phyloP scores from a whole-genome alignment of 768 basidiomycete genomes.

The Suillus subluteus region DNA sequence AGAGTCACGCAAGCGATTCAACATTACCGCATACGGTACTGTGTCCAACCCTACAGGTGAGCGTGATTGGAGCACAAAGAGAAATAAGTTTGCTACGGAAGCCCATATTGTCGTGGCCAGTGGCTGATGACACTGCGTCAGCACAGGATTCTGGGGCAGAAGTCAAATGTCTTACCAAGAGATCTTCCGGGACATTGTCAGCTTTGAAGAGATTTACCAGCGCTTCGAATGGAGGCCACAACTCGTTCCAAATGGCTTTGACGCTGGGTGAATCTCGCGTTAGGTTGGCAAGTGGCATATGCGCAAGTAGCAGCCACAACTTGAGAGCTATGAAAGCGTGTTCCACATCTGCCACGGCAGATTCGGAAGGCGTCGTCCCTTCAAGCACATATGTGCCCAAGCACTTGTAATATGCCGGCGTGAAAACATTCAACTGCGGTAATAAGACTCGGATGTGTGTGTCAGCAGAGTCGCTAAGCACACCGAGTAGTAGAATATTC shows the following conservation, averaged over 20 bases:
- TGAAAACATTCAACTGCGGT: constrained; percentile 54
- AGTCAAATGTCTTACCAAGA: constrained; percentile 3
- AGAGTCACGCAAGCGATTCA: constrained; percentile 54
- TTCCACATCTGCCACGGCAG: constrained; percentile 62
- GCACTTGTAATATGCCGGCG: constrained; percentile 47
- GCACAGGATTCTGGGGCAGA: background rate
- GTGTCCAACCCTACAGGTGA: constrained; percentile 57
- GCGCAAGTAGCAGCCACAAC: constrained; percentile 67
- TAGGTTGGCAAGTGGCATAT: constrained; percentile 23
- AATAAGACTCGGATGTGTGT: constrained; percentile 44
- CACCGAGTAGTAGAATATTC: constrained; percentile 64
- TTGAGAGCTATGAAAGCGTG: constrained; percentile 71
- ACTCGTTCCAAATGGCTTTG: constrained; percentile 67
- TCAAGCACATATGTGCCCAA: constrained; percentile 46
- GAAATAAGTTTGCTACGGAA: constrained; percentile 66
- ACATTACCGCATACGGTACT: constrained; percentile 49
- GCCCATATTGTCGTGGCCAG: constrained; percentile 56
- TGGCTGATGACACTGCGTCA: constrained; percentile 42
- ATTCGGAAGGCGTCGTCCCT: constrained; percentile 41
- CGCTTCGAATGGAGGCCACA: constrained; percentile 73
- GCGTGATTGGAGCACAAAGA: constrained; percentile 61
- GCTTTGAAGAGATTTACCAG: constrained; percentile 53
- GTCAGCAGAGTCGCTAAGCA: constrained; percentile 43
- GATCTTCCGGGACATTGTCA: constrained; percentile 48
- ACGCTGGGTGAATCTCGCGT: constrained; percentile 21